These are phyloP conservation scores for Ilyonectria sp. DNA, from an alignment of 2,329 filamentous ascomycete species.

Conservation along the genomic window DNA sequence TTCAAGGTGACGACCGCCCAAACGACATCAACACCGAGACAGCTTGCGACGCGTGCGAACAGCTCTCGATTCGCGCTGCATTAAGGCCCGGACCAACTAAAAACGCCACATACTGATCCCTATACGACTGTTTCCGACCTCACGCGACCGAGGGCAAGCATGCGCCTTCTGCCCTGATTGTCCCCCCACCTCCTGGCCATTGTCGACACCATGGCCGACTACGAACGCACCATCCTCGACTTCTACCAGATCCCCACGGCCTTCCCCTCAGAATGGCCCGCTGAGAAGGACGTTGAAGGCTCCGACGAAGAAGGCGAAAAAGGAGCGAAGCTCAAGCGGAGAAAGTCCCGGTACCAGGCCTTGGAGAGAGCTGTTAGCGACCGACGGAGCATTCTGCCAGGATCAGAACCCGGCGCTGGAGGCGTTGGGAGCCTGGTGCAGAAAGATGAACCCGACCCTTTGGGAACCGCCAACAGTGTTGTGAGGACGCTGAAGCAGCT, in stretches of 20 bases:
- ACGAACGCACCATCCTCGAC: conserved; percentile 83
- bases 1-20: conserved; percentile 11
- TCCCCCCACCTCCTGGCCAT: conserved; percentile 34
- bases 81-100: background rate
- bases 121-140: background rate
- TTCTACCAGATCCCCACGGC: conserved; percentile 89
- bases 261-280: conserved; percentile 89
- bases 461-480: conserved; percentile 91
- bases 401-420: conserved; percentile 76
- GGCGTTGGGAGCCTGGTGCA: conserved; percentile 85
- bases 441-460: conserved; percentile 91
- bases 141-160: conserved; percentile 18
- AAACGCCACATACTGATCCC: background rate
- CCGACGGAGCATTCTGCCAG: conserved; percentile 75
- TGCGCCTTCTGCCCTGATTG: conserved; percentile 33
- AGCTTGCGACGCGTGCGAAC: conserved; percentile 13
- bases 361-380: conserved; percentile 83
- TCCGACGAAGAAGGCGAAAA: conserved; percentile 74
- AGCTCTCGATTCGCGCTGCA: background rate
- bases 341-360: conserved; percentile 87
- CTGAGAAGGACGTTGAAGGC: conserved; percentile 80
- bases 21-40: conserved; percentile 15
- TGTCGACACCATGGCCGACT: conserved; percentile 72
- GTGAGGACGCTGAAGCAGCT: conserved; percentile 83
- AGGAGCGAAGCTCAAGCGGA: conserved; percentile 65